Base-by-base conservation (phyloP, 1,284 basidiomycete genomes). In the Leccinum ponderosum region DNA sequence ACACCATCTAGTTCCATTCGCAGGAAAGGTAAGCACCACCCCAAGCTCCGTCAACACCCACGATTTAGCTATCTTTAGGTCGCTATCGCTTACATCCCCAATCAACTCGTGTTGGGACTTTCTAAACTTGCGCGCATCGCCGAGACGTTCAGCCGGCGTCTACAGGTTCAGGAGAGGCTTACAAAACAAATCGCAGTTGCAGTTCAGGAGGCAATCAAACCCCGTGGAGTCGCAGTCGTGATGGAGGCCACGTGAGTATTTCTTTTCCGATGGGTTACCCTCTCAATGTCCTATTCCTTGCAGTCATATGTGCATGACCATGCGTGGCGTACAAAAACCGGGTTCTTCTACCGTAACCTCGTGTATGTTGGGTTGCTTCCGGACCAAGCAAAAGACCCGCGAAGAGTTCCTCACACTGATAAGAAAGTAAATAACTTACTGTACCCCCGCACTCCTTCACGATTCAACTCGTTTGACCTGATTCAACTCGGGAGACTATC, bases 261-360 rank as follows among this genome's bases (percentile, higher is more conserved):
- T 57, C 62, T 33, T 20, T 8, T 5, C 55, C 44, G 55, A 47
- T 63, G 37, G 12, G 63, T 53, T 54, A n/a, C 59, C 52, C 12
- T 37, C 63, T 62, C 63, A 67, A 51, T 61, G 53, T 59, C 63
- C 65, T 64, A 48, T 64, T 55, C 59, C n/a, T 31, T 58, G 5
- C 72, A 97, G 95, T 44, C 97, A 99, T 79, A 85, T 99, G 79
- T 99, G 97, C 75, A 99, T 99, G 97, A 95, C 96, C 1, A 99
- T 99, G 96, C 90, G 97, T 62, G 97, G 97, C 47, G 97, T 99
- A 1, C 97, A 99, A 78, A 99, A 99, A 78, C 97, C 97, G 2
- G 97, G 97, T 29, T 86, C 97, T 6, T 87, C 91, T 20, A 99
- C 97, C 0, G 93, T 97, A 35, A 99, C 97, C 1, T 96, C 93